Evolutionary conservation across 345 rosid genomes (phyloP).

Genomic region (Moricandia arvensis): DNA sequence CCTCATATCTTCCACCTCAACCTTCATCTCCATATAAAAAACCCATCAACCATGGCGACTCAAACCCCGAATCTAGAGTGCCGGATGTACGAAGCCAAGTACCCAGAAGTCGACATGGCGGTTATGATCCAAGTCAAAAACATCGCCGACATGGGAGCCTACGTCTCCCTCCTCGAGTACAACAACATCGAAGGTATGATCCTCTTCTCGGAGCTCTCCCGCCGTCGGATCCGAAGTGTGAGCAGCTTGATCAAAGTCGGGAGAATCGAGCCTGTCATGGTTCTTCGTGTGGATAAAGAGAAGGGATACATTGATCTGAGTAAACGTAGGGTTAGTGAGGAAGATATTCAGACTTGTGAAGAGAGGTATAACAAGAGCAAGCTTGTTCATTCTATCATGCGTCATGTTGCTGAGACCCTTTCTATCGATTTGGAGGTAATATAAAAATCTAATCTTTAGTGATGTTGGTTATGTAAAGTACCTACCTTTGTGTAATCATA

Average conservation of each 20-base stretch:
- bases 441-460: neutral
- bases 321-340: constrained; percentile 90
- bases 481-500: neutral
- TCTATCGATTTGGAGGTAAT: constrained; percentile 82
- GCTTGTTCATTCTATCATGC: constrained; percentile 98
- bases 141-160: constrained; percentile 98
- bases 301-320: constrained; percentile 97
- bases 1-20: neutral
- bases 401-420: constrained; percentile 95
- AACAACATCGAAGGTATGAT: constrained; percentile 98
- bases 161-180: constrained; percentile 91
- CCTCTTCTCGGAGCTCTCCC: constrained; percentile 96
- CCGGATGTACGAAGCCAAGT: too few species aligned
- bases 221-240: constrained; percentile 96
- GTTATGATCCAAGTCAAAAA: constrained; percentile 80
- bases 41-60: neutral
- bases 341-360: constrained; percentile 90
- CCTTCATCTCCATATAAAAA: neutral
- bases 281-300: constrained; percentile 93
- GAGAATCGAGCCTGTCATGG: constrained; percentile 98
- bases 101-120: too few species aligned
- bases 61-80: too few species aligned
- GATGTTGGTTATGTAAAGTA: neutral
- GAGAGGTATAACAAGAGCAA: constrained; percentile 99
- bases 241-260: constrained; percentile 94